phyloP scores from a whole-genome alignment of 495 filamentous ascomycete genomes.

The Trichoderma erinaceum region DNA sequence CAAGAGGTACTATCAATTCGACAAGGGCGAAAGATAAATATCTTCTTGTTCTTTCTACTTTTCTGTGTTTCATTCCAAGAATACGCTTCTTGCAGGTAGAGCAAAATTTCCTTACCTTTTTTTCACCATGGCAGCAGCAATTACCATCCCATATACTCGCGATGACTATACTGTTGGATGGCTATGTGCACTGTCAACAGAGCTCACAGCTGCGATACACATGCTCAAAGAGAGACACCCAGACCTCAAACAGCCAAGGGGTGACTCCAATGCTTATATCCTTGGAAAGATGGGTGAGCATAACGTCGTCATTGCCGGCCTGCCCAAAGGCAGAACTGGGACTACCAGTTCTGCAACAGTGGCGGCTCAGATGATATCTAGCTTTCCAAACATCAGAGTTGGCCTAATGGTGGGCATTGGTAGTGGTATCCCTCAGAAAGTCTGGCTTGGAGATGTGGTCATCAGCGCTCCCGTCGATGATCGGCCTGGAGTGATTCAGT shows the following conservation, averaged over 20 bases:
- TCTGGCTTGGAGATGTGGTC: slow-evolving; percentile 40
- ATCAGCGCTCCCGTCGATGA: slow-evolving; percentile 26
- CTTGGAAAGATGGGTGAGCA: slow-evolving; percentile 32
- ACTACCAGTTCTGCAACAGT: slow-evolving; percentile 27
- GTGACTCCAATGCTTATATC: slow-evolving; percentile 31
- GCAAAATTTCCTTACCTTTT: too few relatives aligned
- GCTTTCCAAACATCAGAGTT: slow-evolving; percentile 24
- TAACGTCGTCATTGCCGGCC: slow-evolving; percentile 31
- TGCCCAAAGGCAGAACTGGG: slow-evolving; percentile 32
- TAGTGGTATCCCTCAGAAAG: slow-evolving; percentile 27
- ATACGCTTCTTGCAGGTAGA: too few relatives aligned
- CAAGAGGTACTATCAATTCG: too few relatives aligned
- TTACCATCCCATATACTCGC: not conserved
- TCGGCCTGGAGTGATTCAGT: slow-evolving; percentile 24
- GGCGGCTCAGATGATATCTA: slow-evolving; percentile 24
- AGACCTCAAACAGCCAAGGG: slow-evolving; percentile 21
- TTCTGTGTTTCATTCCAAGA: too few relatives aligned
- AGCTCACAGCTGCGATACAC: slow-evolving; percentile 29
- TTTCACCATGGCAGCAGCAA: too few relatives aligned
- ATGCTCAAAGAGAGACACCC: slow-evolving; percentile 35
- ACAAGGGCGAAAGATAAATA: too few relatives aligned
- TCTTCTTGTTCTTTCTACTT: too few relatives aligned
- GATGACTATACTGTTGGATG: slow-evolving; percentile 28
- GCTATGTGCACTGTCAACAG: slow-evolving; percentile 33
- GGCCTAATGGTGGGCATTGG: slow-evolving; percentile 30